phyloP scores from a whole-genome alignment of 1,284 basidiomycete species.

The Cryptococcus sp. region DNA sequence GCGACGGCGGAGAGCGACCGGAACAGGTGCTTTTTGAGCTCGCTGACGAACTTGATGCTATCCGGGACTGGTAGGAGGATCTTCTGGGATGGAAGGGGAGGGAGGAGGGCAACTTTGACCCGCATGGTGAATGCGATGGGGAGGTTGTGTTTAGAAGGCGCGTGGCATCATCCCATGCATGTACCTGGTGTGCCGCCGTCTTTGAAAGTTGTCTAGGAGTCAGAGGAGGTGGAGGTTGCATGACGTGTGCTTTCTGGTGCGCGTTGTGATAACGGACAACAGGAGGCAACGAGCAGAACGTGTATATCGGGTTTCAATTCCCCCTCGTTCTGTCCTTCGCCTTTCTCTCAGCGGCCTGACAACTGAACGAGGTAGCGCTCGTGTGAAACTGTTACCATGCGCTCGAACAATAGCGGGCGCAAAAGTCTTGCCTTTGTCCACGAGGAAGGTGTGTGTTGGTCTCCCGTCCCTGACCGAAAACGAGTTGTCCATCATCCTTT shows the following conservation, averaged over 20 bases:
- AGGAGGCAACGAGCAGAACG: no score
- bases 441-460: no score
- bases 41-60: slow-evolving; percentile 19
- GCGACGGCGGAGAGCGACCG: slow-evolving; percentile 22
- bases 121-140: slow-evolving; percentile 21
- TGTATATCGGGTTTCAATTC: no score
- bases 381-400: no score
- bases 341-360: no score
- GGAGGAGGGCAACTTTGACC: slow-evolving; percentile 30
- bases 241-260: not conserved
- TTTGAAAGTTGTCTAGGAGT: not conserved
- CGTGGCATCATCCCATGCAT: not conserved
- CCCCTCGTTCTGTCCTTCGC: no score
- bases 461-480: no score
- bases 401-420: no score
- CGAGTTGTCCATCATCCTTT: not conserved
- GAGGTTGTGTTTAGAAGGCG: not conserved
- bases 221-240: not conserved
- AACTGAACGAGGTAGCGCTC: no score
- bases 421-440: no score
- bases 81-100: slow-evolving; percentile 34
- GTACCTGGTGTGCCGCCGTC: not conserved
- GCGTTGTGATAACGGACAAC: not conserved
- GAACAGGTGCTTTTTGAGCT: slow-evolving; percentile 30
- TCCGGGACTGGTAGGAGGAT: slow-evolving; percentile 31